A percentile compares a stretch with the other conserved stretches of the same genome.
Conservation (phyloP, 768 basidiomycete species). For the Lactarius deliciosus region DNA sequence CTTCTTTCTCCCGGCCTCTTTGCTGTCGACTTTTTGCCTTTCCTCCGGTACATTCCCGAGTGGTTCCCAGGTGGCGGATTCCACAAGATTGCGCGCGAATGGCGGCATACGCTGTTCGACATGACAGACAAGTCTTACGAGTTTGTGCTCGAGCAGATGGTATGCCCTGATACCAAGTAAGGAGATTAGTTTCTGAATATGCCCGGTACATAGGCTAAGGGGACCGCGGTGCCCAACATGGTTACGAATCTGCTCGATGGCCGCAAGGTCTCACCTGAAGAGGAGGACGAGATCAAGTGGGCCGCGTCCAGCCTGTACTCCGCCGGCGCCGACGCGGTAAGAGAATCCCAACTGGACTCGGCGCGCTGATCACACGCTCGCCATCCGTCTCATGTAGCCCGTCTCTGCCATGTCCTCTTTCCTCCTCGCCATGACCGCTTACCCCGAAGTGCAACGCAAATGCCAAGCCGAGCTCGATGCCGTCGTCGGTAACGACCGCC, state of each 20-base stretch:
- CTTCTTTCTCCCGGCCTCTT: constrained; percentile 25
- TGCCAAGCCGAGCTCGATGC: constrained; percentile 33
- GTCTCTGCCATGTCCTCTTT: constrained; percentile 33
- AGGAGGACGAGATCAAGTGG: constrained; percentile 32
- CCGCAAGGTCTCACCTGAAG: constrained; percentile 21
- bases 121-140: constrained; percentile 27
- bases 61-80: constrained; percentile 33
- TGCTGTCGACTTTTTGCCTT: constrained; percentile 31
- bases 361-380: neutral
- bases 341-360: neutral
- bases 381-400: constrained; percentile 21
- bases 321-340: constrained; percentile 32
- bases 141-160: constrained; percentile 28
- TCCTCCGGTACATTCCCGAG: constrained; percentile 31
- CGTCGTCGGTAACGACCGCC: constrained; percentile 29
- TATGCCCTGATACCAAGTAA: neutral
- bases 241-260: constrained; percentile 26
- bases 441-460: constrained; percentile 30
- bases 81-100: constrained; percentile 30
- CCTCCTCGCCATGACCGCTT: constrained; percentile 35
- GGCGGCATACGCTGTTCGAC: constrained; percentile 27
- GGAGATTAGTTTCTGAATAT: neutral
- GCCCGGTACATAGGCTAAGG: constrained; percentile 20
- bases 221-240: constrained; percentile 27
- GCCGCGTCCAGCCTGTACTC: constrained; percentile 32